Conservation (phyloP, 2,329 filamentous ascomycete genomes). For the Talaromyces sp. region DNA sequence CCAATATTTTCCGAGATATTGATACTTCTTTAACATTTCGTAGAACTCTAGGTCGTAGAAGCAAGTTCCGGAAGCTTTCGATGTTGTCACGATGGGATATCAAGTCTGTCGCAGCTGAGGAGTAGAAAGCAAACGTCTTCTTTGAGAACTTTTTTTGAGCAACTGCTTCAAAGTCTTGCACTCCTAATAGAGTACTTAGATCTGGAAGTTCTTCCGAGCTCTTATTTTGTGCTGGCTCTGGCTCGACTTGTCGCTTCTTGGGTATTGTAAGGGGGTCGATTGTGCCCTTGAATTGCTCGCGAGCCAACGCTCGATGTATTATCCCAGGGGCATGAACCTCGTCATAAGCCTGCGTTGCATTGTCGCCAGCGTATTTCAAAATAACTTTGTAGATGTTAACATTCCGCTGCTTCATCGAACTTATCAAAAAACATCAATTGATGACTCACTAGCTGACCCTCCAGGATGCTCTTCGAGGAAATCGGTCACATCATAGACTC, state of each 20-base stretch:
- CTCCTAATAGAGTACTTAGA: neutral
- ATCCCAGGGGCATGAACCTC: slow-evolving; percentile 5
- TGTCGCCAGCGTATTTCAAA: slow-evolving; percentile 3
- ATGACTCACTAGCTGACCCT: slow-evolving; percentile 40
- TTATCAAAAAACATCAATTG: neutral
- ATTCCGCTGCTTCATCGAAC: neutral
- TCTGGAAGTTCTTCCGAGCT: neutral
- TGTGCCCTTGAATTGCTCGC: neutral
- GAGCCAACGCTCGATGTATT: neutral
- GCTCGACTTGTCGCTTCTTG: neutral
- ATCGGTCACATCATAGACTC: slow-evolving; percentile 90
- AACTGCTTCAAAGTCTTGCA: slow-evolving; percentile 3
- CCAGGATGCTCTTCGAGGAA: slow-evolving; percentile 90
- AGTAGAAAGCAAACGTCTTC: slow-evolving; percentile 7
- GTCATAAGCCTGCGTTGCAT: slow-evolving; percentile 5
- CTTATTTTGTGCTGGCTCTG: neutral
- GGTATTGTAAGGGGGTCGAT: slow-evolving; percentile 1
- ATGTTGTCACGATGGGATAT: slow-evolving; percentile 5
- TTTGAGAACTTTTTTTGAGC: slow-evolving; percentile 1
- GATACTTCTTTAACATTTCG: slow-evolving; percentile 26
- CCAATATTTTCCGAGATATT: slow-evolving; percentile 1
- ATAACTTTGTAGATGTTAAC: neutral
- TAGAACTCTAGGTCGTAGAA: slow-evolving; percentile 41
- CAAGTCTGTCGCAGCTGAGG: slow-evolving; percentile 7
- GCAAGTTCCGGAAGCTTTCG: neutral